A percentile compares a stretch with the other conserved stretches of the same genome.
Conservation (phyloP, 257 asterid species). For the Capsicum rhomboideum region DNA sequence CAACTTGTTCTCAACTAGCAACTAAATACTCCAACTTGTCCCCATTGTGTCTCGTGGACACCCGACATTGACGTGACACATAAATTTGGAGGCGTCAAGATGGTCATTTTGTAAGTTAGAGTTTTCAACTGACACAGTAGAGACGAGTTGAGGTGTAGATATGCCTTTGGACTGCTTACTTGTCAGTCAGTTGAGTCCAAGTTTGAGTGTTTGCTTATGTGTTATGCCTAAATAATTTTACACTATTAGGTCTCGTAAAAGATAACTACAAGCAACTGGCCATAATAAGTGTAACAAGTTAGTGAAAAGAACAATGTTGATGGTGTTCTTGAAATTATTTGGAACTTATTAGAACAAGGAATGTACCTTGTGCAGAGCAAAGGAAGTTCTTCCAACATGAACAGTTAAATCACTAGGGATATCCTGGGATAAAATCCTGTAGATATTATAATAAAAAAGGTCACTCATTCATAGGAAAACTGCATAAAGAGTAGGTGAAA, state of each 20-base stretch:
- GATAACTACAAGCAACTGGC: neutral
- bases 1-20: neutral
- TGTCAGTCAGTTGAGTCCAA: neutral
- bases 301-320: neutral
- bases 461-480: neutral
- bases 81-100: neutral
- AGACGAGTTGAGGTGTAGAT: neutral
- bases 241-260: neutral
- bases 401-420: constrained; percentile 68
- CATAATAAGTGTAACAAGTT: neutral
- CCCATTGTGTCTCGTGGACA: neutral
- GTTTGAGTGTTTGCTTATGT: neutral
- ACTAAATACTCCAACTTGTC: neutral
- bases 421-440: constrained; percentile 87
- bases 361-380: constrained; percentile 72
- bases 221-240: neutral
- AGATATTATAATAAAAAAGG: neutral
- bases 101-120: neutral
- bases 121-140: neutral
- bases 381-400: constrained; percentile 57
- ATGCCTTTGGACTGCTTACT: neutral
- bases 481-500: neutral
- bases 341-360: neutral
- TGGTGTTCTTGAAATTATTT: neutral
- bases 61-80: neutral